Evolutionary conservation across 371 early-diverging fungal species (phyloP).

Genomic region (Circinella umbellata): DNA sequence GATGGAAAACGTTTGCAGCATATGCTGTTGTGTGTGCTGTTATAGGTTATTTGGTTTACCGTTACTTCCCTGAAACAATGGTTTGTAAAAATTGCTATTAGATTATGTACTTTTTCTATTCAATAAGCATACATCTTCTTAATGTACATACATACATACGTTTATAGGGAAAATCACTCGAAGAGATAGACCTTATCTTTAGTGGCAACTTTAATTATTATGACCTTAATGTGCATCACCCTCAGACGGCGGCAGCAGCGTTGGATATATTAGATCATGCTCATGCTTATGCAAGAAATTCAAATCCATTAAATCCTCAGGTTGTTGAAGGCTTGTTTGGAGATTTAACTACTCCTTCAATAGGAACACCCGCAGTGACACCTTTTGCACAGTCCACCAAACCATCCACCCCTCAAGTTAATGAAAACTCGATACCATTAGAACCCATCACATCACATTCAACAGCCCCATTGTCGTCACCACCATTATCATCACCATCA

Average conservation of each 20-base stretch:
- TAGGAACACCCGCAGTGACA: not conserved
- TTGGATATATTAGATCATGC: conserved; percentile 36
- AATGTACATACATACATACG: too few relatives aligned
- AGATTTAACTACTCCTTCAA: not conserved
- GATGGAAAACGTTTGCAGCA: conserved; percentile 69
- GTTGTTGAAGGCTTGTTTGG: not conserved
- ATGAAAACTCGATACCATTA: too few relatives aligned
- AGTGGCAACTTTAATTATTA: conserved; percentile 45
- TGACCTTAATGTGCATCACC: conserved; percentile 51
- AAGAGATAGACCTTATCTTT: conserved; percentile 56
- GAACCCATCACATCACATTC: too few relatives aligned
- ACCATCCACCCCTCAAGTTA: not conserved
- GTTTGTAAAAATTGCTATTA: conserved; percentile 29
- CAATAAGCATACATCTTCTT: too few relatives aligned
- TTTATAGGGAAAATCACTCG: conserved; percentile 53
- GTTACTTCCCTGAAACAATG: conserved; percentile 87
- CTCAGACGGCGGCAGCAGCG: conserved; percentile 54
- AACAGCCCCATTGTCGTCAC: too few relatives aligned
- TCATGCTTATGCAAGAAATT: conserved; percentile 4
- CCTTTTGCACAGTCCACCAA: not conserved
- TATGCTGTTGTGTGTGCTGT: conserved; percentile 66
- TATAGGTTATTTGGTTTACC: conserved; percentile 62
- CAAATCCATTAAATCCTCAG: not conserved
- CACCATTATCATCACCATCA: too few relatives aligned
- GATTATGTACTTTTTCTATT: too few relatives aligned